Evolutionary conservation across 768 basidiomycete species (phyloP), one percentile per base, ranked within the genome.

Genomic region (Lentinus brumalis): DNA sequence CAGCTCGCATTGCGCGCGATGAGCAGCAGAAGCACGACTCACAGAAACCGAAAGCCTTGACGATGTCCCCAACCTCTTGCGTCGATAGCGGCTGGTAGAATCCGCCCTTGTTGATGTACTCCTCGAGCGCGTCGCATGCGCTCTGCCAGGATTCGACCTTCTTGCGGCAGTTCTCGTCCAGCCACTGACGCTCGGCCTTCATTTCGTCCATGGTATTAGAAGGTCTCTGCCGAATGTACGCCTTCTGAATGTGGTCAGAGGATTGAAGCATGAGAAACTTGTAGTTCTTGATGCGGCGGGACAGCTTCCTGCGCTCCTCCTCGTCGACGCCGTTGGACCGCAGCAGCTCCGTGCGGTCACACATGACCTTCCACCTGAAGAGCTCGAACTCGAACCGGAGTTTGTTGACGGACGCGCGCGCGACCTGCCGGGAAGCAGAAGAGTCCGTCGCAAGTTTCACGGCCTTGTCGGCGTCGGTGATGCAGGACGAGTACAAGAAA

Each of bases 381-480:
- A 56, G 38, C 47, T 74, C 72, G 38, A 74, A 70, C 16, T 66
- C 61, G 5, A 69, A 67, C 0, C 73, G 70, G 14, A 73, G 49
- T 50, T 55, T 49, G 42, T 69, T 58, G 2, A 71, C 16, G 0
- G 53, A 41, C 4, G 67, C 62, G 2, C 67, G 67, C 2, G 72
- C 72, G 0, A 67, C 68, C 50, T 70, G 67, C 18, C 73, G 72
- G 6, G 70, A 70, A 1, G 72, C 73, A 6, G 68, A 67, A 3
- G 69, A 74, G 14, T 55, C 57, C 18, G 56, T 29, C 0, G 72
- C 73, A 40, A 73, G 62, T 0, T 12, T 31, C 1, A 63, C 29
- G 0, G 72, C 68, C 57, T 73, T 73, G 41, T 54, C 21, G 0
- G 71, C 67, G 38, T 74, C 73, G 0, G 49, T 42, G 30, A 62